Conservation (phyloP, 116 monocot species). For the Trichopus zeylanicus region DNA sequence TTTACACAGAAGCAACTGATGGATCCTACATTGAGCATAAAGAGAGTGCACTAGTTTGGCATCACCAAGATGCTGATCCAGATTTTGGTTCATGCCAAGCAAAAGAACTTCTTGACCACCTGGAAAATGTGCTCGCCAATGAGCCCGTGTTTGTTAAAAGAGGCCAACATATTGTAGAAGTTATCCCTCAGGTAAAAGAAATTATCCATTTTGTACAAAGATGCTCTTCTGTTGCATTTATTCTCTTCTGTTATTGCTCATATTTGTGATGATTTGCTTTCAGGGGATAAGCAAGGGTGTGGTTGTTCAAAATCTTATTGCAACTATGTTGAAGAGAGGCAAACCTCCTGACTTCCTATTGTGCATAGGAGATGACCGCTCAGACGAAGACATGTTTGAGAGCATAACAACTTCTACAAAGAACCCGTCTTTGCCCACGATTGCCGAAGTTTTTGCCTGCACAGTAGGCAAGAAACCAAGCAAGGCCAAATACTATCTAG, state of each 20-base stretch:
- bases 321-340: slow-evolving; percentile 33
- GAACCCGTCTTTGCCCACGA: slow-evolving; percentile 22
- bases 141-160: slow-evolving; percentile 73
- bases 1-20: slow-evolving; percentile 61
- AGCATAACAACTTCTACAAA: slow-evolving; percentile 33
- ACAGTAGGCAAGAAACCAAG: slow-evolving; percentile 92
- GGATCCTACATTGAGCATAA: slow-evolving; percentile 56
- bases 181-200: slow-evolving; percentile 69
- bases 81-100: slow-evolving; percentile 67
- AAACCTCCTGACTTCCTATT: slow-evolving; percentile 57
- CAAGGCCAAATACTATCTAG: slow-evolving; percentile 82
- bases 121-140: slow-evolving; percentile 73
- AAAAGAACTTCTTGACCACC: slow-evolving; percentile 71
- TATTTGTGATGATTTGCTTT: background rate
- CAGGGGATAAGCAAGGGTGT: slow-evolving; percentile 87
- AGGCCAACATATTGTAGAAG: slow-evolving; percentile 78
- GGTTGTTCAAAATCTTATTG: slow-evolving; percentile 49
- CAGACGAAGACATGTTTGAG: slow-evolving; percentile 95
- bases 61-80: slow-evolving; percentile 68
- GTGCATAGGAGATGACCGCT: slow-evolving; percentile 80
- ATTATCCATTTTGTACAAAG: background rate
- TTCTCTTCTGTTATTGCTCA: background rate
- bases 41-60: slow-evolving; percentile 72
- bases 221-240: background rate
- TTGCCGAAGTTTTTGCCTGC: slow-evolving; percentile 69